Evolutionary conservation across 1,284 basidiomycete genomes (phyloP), one percentile per base, ranked within the genome.

Genomic region (Rhodotorula sp.): DNA sequence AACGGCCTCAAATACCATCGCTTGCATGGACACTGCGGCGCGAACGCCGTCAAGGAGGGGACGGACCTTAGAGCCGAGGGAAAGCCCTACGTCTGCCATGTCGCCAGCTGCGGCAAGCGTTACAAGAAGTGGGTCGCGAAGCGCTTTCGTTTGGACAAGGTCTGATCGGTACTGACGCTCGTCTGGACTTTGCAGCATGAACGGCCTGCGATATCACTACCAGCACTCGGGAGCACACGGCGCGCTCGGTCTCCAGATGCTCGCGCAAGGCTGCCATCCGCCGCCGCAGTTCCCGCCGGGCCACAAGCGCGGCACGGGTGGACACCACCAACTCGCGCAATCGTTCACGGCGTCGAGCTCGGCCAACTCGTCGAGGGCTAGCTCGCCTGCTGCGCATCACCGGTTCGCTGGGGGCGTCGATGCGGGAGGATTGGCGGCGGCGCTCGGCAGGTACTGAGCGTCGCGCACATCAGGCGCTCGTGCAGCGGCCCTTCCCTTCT

Each of bases 1-100:
- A 92, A 92, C 79, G 91, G 91, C 2, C 85, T 99, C 77, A 98
- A 99, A 84, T 98, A 98, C 82, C 95, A 99, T 82, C 89, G 94
- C 81, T 89, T 92, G 27, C 91, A 93, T 79, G 91, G 95, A 6
- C 90, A 90, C 75, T 98, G 94, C 82, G 92, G 92, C 80, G 93
- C 92, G 80, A 90, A 90, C 1, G 90, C 91, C 4, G 47, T 54
- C 15, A 89, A 81, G 86, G 77, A 92, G 87, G 81, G 81, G 32
- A 81, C 82, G 79, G 89, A 91, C 36, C 60, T 91, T 0, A 90
- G 92, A 81, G 85, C 89, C 74, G 83, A 90, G 46, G 82, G 90
- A 48, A 83, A 91, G 64, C 92, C 92, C 5, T 95, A 90, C 78
- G 90, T 91, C 0, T 95, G 92, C 76, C 89, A 91, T 15, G 89